Conservation (phyloP, 805 yeast species). For the Metschnikowia chrysomelidarum region DNA sequence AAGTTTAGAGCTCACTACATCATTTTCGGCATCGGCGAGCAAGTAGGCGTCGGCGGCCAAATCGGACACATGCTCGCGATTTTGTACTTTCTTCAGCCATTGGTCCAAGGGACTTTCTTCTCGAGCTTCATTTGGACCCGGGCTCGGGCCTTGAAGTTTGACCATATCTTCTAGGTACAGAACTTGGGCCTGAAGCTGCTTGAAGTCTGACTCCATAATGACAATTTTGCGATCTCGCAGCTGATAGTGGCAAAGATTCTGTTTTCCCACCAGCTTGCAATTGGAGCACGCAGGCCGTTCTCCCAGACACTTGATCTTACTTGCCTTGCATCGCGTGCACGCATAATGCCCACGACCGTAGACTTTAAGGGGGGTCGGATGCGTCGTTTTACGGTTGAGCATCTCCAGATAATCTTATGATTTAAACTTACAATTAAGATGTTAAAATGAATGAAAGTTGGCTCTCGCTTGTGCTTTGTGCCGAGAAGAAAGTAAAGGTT, state of each 20-base stretch:
- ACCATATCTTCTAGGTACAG: slow-evolving; percentile 26
- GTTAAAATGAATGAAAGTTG: too few relatives aligned
- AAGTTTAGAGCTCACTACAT: slow-evolving; percentile 24
- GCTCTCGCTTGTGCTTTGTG: too few relatives aligned
- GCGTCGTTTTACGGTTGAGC: too few relatives aligned
- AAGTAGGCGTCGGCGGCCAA: slow-evolving; percentile 23
- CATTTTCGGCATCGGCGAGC: slow-evolving; percentile 28
- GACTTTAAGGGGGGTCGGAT: slow-evolving; percentile 35
- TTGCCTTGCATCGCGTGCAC: slow-evolving; percentile 40
- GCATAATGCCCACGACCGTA: slow-evolving; percentile 44
- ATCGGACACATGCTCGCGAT: slow-evolving; percentile 7
- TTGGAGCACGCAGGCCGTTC: slow-evolving; percentile 42
- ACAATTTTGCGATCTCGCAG: slow-evolving; percentile 40
- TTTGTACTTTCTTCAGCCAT: slow-evolving; percentile 5
- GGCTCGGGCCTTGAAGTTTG: slow-evolving; percentile 13
- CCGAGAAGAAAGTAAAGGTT: too few relatives aligned
- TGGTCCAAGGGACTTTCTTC: slow-evolving; percentile 1
- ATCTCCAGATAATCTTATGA: too few relatives aligned
- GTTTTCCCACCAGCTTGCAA: slow-evolving; percentile 34
- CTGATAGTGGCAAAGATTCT: slow-evolving; percentile 35
- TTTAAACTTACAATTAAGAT: too few relatives aligned
- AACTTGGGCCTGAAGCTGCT: slow-evolving; percentile 32
- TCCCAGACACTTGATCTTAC: slow-evolving; percentile 42
- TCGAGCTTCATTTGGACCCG: slow-evolving; percentile 4
- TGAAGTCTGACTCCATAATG: slow-evolving; percentile 42